Evolutionary conservation across 345 rosid species (phyloP).

Genomic region (Arabidopsis arenosa): DNA sequence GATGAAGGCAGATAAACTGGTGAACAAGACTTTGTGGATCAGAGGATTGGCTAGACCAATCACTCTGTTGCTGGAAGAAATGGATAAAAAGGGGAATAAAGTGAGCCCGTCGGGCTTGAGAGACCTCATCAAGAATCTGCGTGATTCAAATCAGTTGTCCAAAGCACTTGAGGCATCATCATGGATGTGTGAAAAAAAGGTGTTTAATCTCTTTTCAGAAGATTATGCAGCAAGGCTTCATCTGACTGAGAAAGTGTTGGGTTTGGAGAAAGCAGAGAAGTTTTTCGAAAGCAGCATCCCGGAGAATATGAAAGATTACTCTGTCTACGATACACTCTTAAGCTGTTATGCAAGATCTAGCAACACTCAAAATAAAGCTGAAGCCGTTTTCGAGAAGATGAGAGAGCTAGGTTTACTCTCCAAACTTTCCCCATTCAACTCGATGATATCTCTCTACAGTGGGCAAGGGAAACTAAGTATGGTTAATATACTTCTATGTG

Average conservation of each 20-base stretch:
- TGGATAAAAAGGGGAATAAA: neutral
- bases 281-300: conserved; percentile 6
- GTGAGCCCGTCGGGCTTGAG: neutral
- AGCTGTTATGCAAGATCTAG: too few species aligned
- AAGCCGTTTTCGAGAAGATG: conserved; percentile 3
- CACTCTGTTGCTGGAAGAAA: neutral
- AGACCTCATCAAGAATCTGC: conserved; percentile 17
- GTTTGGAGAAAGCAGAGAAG: conserved; percentile 10
- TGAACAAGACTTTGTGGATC: neutral
- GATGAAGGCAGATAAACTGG: neutral
- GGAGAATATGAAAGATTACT: conserved; percentile 4
- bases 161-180: conserved; percentile 19
- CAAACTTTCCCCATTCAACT: neutral
- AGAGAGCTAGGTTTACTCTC: conserved; percentile 1
- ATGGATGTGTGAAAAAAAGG: neutral
- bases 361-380: neutral
- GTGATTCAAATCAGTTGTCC: neutral
- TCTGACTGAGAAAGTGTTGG: conserved; percentile 3
- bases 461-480: neutral
- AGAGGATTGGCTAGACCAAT: neutral
- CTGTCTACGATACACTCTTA: neutral
- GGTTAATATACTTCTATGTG: neutral
- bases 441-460: conserved; percentile 14
- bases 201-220: neutral
- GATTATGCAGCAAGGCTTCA: conserved; percentile 18